Base-by-base conservation (phyloP, 169 alveolate genomes). In the Eimeria zaria region DNA sequence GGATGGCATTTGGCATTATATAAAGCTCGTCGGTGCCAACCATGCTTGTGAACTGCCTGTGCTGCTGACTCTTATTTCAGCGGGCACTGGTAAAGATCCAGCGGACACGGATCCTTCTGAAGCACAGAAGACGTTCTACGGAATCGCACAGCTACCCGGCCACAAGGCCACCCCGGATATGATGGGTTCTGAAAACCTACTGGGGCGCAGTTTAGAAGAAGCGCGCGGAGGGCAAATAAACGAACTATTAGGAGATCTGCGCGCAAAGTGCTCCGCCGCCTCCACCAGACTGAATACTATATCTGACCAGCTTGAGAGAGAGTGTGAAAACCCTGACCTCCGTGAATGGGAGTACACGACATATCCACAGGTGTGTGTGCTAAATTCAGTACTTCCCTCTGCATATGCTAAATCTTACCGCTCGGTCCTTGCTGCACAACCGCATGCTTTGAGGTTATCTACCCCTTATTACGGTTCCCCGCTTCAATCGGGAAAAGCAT, bases 271-370 rank as follows among this genome's bases (percentile, higher is more conserved):
- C 87, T 62, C 80, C 41, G 89, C 96, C 7, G 96, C 96, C 27
- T 51, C 96, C 60, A 30, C 46, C 14, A 81, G 84, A 80, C 94
- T 93, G 69, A 93, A 81, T 46, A 67, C 94, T 2, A 8, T 93
- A 27, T 27, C 89, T n/a, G 96, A 83, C 53, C 94, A 69, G 36
- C 94, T 93, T 51, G 90, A 93, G 80, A 71, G 94, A 20, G 94
- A 93, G 76, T 30, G 74, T n/a, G 83, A 64, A 36, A 71, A 93
- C 62, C 96, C 96, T 24, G 87, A 83, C 69, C 89, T 93, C 11
- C 73, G 96, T 11, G 96, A 93, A 71, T 93, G 96, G 96, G 94
- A 83, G 53, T 93, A 83, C 78, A 93, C 94, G 55, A 93, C 94
- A 0, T 64, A 41, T 58, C 96, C 96, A 27, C 73, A 62, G 92